Conservation (phyloP, 2,329 filamentous ascomycete genomes). For the Colletotrichum simmondsii region DNA sequence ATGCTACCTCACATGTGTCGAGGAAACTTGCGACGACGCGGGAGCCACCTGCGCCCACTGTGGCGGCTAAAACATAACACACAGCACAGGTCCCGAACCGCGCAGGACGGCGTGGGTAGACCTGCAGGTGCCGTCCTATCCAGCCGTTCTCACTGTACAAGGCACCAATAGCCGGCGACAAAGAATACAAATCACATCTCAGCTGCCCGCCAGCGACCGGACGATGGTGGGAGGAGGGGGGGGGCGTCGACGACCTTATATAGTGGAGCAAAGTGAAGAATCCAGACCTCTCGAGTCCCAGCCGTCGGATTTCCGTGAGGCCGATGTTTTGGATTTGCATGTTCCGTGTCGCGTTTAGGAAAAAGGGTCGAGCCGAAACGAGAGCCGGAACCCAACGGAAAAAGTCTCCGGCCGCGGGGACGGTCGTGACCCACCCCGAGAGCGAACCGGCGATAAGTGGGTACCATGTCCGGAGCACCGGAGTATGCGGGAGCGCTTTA, state of each 20-base stretch:
- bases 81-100: background rate
- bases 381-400: background rate
- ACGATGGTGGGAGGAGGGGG: background rate
- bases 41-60: background rate
- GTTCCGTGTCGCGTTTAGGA: background rate
- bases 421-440: background rate
- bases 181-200: background rate
- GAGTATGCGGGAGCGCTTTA: background rate
- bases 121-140: background rate
- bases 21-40: constrained; percentile 16
- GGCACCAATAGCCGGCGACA: too few species aligned
- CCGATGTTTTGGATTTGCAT: background rate
- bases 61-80: background rate
- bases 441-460: background rate
- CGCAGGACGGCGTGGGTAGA: background rate
- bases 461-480: background rate
- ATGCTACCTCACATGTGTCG: constrained; percentile 21
- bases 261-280: background rate
- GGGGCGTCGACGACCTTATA: background rate
- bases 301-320: background rate
- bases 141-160: background rate
- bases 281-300: background rate
- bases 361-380: background rate
- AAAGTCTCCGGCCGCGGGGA: background rate
- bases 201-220: too few species aligned